Conservation (phyloP, 2,329 filamentous ascomycete genomes). For the Pseudogymnoascus sp. region DNA sequence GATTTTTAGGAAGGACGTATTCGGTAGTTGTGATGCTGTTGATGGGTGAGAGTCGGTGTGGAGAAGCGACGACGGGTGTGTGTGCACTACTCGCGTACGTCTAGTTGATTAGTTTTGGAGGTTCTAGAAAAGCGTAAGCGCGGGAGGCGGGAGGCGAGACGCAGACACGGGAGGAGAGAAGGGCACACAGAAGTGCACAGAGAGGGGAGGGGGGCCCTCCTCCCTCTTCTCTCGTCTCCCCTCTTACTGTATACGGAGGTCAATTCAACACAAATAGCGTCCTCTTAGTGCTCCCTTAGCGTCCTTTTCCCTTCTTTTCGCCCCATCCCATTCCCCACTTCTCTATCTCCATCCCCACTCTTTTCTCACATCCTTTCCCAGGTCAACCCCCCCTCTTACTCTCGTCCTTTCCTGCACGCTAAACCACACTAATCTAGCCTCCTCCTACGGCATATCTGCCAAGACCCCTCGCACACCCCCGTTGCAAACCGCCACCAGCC, state of each 20-base stretch:
- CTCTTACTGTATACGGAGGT: conserved; percentile 2
- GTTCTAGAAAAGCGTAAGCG: background rate
- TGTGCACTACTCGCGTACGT: background rate
- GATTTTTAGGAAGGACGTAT: background rate
- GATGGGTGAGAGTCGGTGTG: background rate
- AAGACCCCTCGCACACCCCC: background rate
- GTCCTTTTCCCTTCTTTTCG: background rate
- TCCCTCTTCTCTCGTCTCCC: background rate
- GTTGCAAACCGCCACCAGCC: conserved; percentile 1
- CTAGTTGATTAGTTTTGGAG: background rate
- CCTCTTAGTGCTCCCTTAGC: no score
- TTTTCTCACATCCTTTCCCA: background rate
- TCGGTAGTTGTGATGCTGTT: background rate
- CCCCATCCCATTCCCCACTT: background rate
- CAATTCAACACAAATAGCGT: conserved; percentile 6
- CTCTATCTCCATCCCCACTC: background rate
- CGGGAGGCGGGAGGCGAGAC: background rate
- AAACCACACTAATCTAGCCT: no score
- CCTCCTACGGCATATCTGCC: background rate
- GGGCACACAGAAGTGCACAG: background rate
- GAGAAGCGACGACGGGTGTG: background rate
- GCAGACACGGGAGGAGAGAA: background rate
- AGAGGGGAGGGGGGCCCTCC: background rate
- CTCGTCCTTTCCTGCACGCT: background rate
- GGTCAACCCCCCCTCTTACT: background rate